Base-by-base conservation (phyloP, 768 basidiomycete genomes). In the Psilocybe tampanensis region DNA sequence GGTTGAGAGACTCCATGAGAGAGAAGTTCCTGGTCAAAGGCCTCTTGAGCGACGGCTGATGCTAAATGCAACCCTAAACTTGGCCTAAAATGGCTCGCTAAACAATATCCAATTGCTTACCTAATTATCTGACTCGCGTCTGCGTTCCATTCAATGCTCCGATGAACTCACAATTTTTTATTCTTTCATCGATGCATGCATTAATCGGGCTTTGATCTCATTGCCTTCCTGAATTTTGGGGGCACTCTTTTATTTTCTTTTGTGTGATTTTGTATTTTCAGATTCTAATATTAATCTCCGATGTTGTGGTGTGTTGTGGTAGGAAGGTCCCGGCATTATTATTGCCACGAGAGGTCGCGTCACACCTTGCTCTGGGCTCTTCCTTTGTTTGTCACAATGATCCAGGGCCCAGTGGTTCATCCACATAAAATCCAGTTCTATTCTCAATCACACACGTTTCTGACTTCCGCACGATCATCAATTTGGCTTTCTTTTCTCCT, bases 1-100 rank as follows among this genome's bases (percentile, higher is more conserved):
- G 80, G 72, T 90, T 88, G 70, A 92, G 83, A 8, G 88, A 88
- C 72, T 89, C 88, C 88, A 88, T 89, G 36, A 49, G 56, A 45
- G n/a, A 47, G 32, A 58, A 48, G 44, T 43, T 57, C 51, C n/a
- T 29, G 34, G 54, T 22, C 32, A 12, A 54, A 18, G 53, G n/a
- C n/a, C n/a, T 44, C 17, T 47, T 21, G 12, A 22, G 18, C 24
- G 44, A 49, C 34, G 44, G 39, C 18, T 33, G n/a, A n/a, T 17
- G 42, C 42, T 45, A 21, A 54, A 32, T 34, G 39, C 18, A 54
- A 44, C 29, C 42, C 44, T 47, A 45, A 44, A 44, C 32, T 34
- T 19, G 41, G 24, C 42, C 52, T 18, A 42, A 39, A 53, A 53
- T 41, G 24, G 24, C 42, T 18, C 41, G n/a, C 33, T 47, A 39